phyloP scores from a whole-genome alignment of 2,329 filamentous ascomycete species.

The Fusarium proliferatum region DNA sequence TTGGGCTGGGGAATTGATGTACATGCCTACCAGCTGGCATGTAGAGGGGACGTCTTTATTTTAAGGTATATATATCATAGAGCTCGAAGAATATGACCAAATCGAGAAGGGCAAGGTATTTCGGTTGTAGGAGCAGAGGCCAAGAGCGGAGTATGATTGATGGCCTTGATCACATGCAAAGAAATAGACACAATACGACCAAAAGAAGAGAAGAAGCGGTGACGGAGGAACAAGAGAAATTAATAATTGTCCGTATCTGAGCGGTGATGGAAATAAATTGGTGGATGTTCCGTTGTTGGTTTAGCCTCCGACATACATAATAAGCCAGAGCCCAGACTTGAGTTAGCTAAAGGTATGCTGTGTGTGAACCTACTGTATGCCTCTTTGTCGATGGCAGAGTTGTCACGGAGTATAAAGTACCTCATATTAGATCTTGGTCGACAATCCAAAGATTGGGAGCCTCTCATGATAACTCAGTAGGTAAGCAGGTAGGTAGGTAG shows the following conservation, averaged over 20 bases:
- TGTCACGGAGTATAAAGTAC: neutral
- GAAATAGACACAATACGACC: neutral
- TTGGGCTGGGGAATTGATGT: constrained; percentile 2
- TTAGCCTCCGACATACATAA: constrained; percentile 17
- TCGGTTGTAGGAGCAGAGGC: neutral
- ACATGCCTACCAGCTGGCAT: neutral
- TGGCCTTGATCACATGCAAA: constrained; percentile 25
- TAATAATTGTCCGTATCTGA: constrained; percentile 11
- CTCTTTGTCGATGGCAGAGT: neutral
- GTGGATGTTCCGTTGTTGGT: neutral
- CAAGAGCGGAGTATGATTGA: neutral
- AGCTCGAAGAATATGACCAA: neutral
- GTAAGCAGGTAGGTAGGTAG: neutral
- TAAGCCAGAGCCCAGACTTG: neutral
- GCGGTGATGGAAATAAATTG: constrained; percentile 17
- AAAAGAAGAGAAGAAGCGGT: constrained; percentile 32
- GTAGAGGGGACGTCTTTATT: neutral
- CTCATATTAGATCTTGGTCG: neutral
- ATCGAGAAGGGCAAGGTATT: neutral
- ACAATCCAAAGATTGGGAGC: neutral
- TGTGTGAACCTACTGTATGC: neutral
- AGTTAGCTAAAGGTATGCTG: neutral
- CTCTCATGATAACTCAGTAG: neutral
- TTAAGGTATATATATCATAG: neutral
- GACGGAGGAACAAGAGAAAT: constrained; percentile 13